These are phyloP conservation scores for Aureobasidium sp. DNA, from an alignment of 2,329 filamentous ascomycete species.

Conservation along the genomic window DNA sequence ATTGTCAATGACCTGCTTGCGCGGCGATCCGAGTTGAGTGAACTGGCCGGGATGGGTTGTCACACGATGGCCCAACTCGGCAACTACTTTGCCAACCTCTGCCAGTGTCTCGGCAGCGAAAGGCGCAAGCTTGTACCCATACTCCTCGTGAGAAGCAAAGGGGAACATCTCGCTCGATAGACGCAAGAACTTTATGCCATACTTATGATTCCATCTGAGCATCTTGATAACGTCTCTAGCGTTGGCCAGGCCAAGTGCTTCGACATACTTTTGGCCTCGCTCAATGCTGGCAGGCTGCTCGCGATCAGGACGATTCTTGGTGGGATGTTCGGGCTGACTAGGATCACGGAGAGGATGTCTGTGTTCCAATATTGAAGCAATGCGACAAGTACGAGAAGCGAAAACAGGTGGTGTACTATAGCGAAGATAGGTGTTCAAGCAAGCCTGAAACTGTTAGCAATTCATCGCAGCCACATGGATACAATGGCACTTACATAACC, in stretches of 20 bases:
- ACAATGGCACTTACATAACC: slow-evolving; percentile 61
- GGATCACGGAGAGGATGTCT: slow-evolving; percentile 72
- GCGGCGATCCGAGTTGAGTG: slow-evolving; percentile 81
- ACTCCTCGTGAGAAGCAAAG: slow-evolving; percentile 79
- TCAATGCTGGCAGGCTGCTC: slow-evolving; percentile 56
- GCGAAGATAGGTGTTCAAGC: slow-evolving; percentile 85
- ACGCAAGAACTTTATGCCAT: slow-evolving; percentile 85
- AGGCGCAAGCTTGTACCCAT: slow-evolving; percentile 75
- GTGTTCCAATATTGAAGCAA: slow-evolving; percentile 83
- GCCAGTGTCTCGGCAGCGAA: slow-evolving; percentile 74
- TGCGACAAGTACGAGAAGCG: slow-evolving; percentile 82
- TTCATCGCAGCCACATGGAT: not conserved
- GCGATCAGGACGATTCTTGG: slow-evolving; percentile 79
- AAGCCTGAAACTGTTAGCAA: slow-evolving; percentile 50
- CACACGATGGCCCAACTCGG: slow-evolving; percentile 70
- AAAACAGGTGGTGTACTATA: slow-evolving; percentile 77
- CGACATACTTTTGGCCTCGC: slow-evolving; percentile 63
- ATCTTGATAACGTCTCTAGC: slow-evolving; percentile 77
- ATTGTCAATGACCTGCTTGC: slow-evolving; percentile 64
- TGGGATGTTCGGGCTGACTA: slow-evolving; percentile 66
- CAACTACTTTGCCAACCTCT: slow-evolving; percentile 68
- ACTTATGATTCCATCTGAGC: slow-evolving; percentile 84
- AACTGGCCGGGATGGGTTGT: slow-evolving; percentile 91
- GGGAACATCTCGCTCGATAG: slow-evolving; percentile 96
- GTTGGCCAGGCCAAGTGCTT: slow-evolving; percentile 72